A percentile compares a stretch with the other conserved stretches of the same genome.
Conservation (phyloP, 2,329 filamentous ascomycete genomes). For the Colletotrichum scovillei region DNA sequence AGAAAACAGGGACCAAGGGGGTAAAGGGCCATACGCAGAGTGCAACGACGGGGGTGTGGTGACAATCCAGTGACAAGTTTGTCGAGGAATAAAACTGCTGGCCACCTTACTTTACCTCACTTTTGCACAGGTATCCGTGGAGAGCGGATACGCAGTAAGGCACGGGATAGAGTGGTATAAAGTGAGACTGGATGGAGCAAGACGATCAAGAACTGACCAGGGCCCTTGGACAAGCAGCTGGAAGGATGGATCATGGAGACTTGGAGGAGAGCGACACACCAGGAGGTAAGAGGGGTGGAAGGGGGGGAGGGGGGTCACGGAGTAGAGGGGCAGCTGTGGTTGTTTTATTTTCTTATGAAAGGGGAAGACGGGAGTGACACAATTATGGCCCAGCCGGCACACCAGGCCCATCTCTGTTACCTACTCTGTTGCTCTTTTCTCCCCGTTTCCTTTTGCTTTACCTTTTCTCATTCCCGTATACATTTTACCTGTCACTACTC, state of each 20-base stretch:
- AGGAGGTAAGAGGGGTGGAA: not conserved
- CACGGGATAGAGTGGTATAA: too few species aligned
- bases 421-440: not conserved
- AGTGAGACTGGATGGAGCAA: conserved; percentile 24
- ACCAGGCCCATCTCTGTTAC: conserved; percentile 9
- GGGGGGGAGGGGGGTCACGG: not conserved
- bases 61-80: conserved; percentile 33
- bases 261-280: not conserved
- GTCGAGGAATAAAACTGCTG: not conserved
- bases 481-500: too few species aligned
- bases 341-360: conserved; percentile 36
- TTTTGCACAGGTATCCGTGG: not conserved
- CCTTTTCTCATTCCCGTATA: not conserved
- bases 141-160: not conserved
- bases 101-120: too few species aligned
- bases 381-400: conserved; percentile 30
- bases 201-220: conserved; percentile 23
- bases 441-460: not conserved
- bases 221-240: conserved; percentile 19
- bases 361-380: conserved; percentile 35
- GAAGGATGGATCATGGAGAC: conserved; percentile 21
- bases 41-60: conserved; percentile 15
- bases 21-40: not conserved
- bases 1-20: not conserved
- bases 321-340: conserved; percentile 22